These are phyloP conservation scores for Iris pallida DNA, from an alignment of 116 monocot species.

Conservation along the genomic window DNA sequence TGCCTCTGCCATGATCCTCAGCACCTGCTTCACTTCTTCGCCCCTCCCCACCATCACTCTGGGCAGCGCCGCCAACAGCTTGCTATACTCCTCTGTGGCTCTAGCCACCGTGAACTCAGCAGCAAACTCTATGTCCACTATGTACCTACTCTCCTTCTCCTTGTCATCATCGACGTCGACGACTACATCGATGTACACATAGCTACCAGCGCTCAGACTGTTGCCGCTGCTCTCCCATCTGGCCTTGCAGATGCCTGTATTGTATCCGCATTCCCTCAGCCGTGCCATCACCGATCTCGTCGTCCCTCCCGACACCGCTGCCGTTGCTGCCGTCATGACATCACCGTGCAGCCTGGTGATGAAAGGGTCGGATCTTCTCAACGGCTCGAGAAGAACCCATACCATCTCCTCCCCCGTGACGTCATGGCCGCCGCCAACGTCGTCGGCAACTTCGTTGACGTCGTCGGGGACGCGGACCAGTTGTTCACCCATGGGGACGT, in stretches of 20 bases:
- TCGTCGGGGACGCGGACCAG: too few relatives aligned
- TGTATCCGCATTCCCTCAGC: slow-evolving; percentile 42
- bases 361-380: background rate
- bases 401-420: slow-evolving; percentile 14
- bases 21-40: slow-evolving; percentile 27
- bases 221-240: slow-evolving; percentile 27
- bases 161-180: background rate
- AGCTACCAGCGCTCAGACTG: slow-evolving; percentile 28
- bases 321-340: slow-evolving; percentile 6
- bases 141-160: slow-evolving; percentile 37
- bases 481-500: too few relatives aligned
- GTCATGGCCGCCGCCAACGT: background rate
- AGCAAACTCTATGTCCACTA: slow-evolving; percentile 49
- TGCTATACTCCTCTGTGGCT: slow-evolving; percentile 43
- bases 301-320: slow-evolving; percentile 4
- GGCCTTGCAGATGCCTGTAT: slow-evolving; percentile 59
- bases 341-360: slow-evolving; percentile 8
- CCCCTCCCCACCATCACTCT: slow-evolving; percentile 19
- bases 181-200: slow-evolving; percentile 61
- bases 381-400: slow-evolving; percentile 8
- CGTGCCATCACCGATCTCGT: slow-evolving; percentile 33
- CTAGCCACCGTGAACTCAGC: slow-evolving; percentile 53
- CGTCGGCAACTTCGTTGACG: background rate
- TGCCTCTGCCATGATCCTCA: slow-evolving; percentile 31
- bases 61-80: slow-evolving; percentile 30